Evolutionary conservation across 371 early-diverging fungal genomes (phyloP).

Genomic region (Parasitella parasitica): DNA sequence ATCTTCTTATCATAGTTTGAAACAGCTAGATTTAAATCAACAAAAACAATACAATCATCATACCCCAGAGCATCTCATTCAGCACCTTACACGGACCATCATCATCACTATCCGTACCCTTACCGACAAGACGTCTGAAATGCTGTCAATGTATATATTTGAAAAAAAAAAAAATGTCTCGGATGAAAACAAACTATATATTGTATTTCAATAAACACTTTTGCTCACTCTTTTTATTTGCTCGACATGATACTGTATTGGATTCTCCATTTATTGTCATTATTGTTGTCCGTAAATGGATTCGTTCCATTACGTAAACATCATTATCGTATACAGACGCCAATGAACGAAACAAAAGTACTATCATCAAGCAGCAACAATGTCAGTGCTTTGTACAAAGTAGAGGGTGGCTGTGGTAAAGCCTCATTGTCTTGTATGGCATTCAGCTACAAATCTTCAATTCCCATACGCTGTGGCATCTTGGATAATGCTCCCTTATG

Average conservation of each 20-base stretch:
- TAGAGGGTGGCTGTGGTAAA: constrained; percentile 2
- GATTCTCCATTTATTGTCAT: not conserved
- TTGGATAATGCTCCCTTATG: constrained; percentile 1
- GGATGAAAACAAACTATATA: not conserved
- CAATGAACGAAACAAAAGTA: constrained; percentile 1
- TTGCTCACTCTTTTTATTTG: too few relatives aligned
- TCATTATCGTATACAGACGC: constrained; percentile 1
- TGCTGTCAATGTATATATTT: not conserved
- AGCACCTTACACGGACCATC: not conserved
- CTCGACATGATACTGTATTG: not conserved
- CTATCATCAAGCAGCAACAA: not conserved
- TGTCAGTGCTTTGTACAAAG: not conserved
- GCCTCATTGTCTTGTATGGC: constrained; percentile 12
- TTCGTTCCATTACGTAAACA: constrained; percentile 11
- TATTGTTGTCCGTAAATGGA: not conserved
- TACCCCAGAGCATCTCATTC: constrained; percentile 8
- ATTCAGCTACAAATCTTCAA: not conserved
- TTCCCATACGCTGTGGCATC: constrained; percentile 6
- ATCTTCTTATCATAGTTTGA: not conserved
- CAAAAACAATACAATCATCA: not conserved
- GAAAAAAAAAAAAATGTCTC: constrained; percentile 8
- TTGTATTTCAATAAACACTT: too few relatives aligned
- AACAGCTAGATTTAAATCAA: not conserved
- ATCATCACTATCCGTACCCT: not conserved
- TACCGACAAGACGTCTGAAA: not conserved